A percentile compares a stretch with the other conserved stretches of the same genome.
Evolutionary conservation across 2,329 filamentous ascomycete genomes (phyloP).

Genomic region (Lecanoromycetidae sp.): DNA sequence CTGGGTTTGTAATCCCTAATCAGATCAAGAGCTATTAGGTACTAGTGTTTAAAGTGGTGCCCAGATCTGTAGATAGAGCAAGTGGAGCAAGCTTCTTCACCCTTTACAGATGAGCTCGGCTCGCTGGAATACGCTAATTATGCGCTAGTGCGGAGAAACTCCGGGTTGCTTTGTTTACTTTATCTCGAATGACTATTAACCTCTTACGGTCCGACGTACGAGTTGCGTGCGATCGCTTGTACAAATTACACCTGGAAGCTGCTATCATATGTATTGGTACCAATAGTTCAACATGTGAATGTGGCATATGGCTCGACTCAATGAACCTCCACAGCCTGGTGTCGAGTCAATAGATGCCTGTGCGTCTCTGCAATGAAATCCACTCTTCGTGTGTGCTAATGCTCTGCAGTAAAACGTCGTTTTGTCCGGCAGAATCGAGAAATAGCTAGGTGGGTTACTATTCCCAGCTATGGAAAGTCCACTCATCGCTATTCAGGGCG

Average conservation of each 20-base stretch:
- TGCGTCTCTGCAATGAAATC: conserved; percentile 23
- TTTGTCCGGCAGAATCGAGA: conserved; percentile 56
- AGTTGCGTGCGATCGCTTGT: too few species aligned
- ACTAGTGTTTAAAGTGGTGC: not conserved
- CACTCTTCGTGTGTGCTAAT: not conserved
- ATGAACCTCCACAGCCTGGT: conserved; percentile 32
- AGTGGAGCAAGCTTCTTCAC: not conserved
- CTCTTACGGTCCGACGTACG: too few species aligned
- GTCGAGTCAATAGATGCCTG: conserved; percentile 36
- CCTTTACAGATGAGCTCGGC: not conserved
- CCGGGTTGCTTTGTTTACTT: too few species aligned
- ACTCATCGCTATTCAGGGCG: conserved; percentile 27
- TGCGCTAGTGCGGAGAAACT: not conserved
- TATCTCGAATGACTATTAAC: too few species aligned
- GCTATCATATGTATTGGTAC: too few species aligned
- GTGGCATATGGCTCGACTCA: conserved; percentile 35
- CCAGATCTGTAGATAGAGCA: too few species aligned
- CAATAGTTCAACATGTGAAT: too few species aligned
- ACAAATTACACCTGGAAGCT: too few species aligned
- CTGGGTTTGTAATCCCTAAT: too few species aligned
- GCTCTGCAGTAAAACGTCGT: conserved; percentile 45
- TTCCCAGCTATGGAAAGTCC: not conserved
- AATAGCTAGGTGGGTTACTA: conserved; percentile 34
- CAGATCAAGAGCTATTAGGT: too few species aligned
- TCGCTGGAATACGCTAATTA: too few species aligned